A percentile compares a stretch with the other conserved stretches of the same genome.
Evolutionary conservation across 2,329 filamentous ascomycete genomes (phyloP).

Genomic region (Arthrobotrys iridis): DNA sequence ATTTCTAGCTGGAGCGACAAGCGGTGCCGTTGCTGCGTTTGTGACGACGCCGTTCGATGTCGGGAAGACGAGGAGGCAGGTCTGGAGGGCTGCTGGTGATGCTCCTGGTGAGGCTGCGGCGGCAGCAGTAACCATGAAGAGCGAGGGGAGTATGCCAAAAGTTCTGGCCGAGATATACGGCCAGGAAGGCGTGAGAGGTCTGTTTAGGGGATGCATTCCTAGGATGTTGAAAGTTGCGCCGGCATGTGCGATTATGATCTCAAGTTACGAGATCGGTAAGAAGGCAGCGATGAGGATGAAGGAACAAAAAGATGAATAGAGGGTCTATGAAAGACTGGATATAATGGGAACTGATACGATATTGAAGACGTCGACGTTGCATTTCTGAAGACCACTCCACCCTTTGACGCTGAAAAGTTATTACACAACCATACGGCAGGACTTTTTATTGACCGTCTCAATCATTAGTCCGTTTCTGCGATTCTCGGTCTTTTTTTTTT

Average conservation of each 20-base stretch:
- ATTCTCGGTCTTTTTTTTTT: background rate
- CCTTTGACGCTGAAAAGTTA: conserved; percentile 17
- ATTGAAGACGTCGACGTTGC: conserved; percentile 3
- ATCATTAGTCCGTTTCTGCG: background rate
- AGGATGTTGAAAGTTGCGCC: conserved; percentile 93
- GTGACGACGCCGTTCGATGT: conserved; percentile 96
- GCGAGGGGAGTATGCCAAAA: conserved; percentile 81
- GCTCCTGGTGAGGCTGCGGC: conserved; percentile 60
- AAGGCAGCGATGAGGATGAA: conserved; percentile 82
- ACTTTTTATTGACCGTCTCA: background rate
- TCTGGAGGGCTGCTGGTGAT: conserved; percentile 68
- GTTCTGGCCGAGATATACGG: conserved; percentile 92
- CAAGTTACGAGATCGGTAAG: conserved; percentile 93
- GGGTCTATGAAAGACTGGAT: background rate
- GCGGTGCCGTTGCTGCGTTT: conserved; percentile 84
- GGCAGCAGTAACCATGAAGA: conserved; percentile 63
- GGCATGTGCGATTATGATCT: conserved; percentile 87
- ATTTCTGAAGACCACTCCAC: conserved; percentile 21
- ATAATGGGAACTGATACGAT: conserved; percentile 7
- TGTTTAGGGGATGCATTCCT: conserved; percentile 93
- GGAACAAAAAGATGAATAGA: conserved; percentile 60
- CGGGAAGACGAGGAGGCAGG: conserved; percentile 93
- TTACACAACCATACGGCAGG: background rate
- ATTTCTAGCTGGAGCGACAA: conserved; percentile 84
- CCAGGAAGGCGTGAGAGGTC: conserved; percentile 79